phyloP scores from a whole-genome alignment of 495 filamentous ascomycete genomes.

The Aspergillus egyptiacus region DNA sequence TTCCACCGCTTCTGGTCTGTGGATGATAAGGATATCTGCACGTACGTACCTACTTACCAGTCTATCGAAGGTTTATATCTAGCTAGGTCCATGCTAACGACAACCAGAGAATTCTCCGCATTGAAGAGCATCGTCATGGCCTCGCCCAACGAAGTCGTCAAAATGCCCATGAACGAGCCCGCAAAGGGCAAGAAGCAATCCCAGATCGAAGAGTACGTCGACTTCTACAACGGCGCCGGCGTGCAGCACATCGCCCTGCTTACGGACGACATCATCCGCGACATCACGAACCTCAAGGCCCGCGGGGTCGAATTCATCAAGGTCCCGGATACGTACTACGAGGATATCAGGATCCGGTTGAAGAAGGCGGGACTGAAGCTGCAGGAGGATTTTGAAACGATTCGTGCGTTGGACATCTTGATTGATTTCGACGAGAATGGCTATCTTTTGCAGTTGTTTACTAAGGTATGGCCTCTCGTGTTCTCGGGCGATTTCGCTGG shows the following conservation, averaged over 20 bases:
- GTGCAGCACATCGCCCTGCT: constrained; percentile 89
- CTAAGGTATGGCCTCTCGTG: constrained; percentile 47
- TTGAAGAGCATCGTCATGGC: constrained; percentile 84
- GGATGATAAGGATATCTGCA: constrained; percentile 80
- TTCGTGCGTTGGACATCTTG: constrained; percentile 70
- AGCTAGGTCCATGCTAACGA: too few species aligned
- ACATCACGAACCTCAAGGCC: constrained; percentile 66
- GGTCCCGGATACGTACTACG: constrained; percentile 78
- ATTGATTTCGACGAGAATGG: constrained; percentile 90
- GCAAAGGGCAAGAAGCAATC: constrained; percentile 76
- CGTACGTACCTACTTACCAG: too few species aligned
- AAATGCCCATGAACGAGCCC: constrained; percentile 97
- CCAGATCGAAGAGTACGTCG: constrained; percentile 90
- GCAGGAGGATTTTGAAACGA: constrained; percentile 66
- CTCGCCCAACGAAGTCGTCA: constrained; percentile 71
- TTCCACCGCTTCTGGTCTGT: constrained; percentile 96
- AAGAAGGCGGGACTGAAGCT: constrained; percentile 48
- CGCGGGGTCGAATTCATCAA: constrained; percentile 85
- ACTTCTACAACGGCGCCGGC: constrained; percentile 78
- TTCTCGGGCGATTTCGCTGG: neutral
- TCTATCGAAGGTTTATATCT: too few species aligned
- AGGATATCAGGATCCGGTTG: constrained; percentile 63
- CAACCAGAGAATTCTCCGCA: constrained; percentile 67
- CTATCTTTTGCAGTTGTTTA: constrained; percentile 81
- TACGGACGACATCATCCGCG: constrained; percentile 68